Conservation (phyloP, 768 basidiomycete genomes). For the Leccinum fibrillosum region DNA sequence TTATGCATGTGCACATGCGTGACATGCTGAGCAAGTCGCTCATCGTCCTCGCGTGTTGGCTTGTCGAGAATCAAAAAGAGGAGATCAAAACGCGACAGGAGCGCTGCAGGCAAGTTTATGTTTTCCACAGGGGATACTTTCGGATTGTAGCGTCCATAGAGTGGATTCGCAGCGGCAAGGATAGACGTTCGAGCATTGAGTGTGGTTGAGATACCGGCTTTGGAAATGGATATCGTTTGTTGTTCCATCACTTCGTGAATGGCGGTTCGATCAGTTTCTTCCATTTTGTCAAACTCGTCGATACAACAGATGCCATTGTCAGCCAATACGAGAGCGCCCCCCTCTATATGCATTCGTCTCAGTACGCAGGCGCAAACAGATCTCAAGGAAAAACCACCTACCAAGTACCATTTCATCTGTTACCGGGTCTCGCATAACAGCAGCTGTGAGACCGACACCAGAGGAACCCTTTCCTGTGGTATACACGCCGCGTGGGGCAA, state of each 20-base stretch:
- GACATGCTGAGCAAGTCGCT: slow-evolving; percentile 93
- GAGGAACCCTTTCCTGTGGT: slow-evolving; percentile 99
- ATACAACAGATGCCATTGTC: slow-evolving; percentile 99
- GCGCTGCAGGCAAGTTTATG: slow-evolving; percentile 96
- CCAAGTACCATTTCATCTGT: slow-evolving; percentile 99
- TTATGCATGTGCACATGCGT: slow-evolving; percentile 98
- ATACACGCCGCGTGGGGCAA: slow-evolving; percentile 96
- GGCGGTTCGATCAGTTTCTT: slow-evolving; percentile 93
- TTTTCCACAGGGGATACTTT: slow-evolving; percentile 98
- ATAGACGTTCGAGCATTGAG: slow-evolving; percentile 97
- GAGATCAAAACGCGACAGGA: slow-evolving; percentile 94
- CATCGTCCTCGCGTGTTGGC: slow-evolving; percentile 91
- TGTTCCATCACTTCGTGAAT: slow-evolving; percentile 99
- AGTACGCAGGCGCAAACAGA: background rate
- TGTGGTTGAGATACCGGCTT: slow-evolving; percentile 98
- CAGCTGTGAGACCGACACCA: slow-evolving; percentile 97
- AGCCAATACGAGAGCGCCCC: slow-evolving; percentile 96
- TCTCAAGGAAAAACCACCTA: slow-evolving; percentile 38
- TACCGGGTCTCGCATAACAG: slow-evolving; percentile 98
- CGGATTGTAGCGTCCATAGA: slow-evolving; percentile 97
- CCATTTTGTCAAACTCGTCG: slow-evolving; percentile 99
- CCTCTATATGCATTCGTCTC: slow-evolving; percentile 57
- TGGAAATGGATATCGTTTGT: slow-evolving; percentile 99
- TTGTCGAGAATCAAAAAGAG: slow-evolving; percentile 97
- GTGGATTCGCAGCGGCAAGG: slow-evolving; percentile 95